These are phyloP conservation scores for Sphenostylis stenocarpa DNA, from an alignment of 306 rosid genomes.

Conservation along the genomic window DNA sequence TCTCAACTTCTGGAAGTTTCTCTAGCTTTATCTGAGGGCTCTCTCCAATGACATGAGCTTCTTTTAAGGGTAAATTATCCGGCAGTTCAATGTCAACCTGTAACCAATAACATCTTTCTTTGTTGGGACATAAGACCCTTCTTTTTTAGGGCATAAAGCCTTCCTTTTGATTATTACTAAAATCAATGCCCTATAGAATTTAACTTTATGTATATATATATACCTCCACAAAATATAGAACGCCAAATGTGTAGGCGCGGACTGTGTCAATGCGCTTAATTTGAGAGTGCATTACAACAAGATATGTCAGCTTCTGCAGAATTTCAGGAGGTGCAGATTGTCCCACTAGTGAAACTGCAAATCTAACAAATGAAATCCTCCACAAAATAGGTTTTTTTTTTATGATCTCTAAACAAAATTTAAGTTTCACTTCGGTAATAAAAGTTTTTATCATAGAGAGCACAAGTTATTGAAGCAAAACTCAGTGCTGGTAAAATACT, in stretches of 20 bases:
- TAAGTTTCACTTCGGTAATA: neutral
- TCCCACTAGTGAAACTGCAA: constrained; percentile 64
- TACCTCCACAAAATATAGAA: constrained; percentile 88
- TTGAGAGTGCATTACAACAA: constrained; percentile 56
- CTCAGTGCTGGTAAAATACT: neutral
- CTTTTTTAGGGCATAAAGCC: no score
- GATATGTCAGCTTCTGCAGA: constrained; percentile 72
- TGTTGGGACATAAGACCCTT: neutral
- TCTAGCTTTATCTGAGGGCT: constrained; percentile 60
- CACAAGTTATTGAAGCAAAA: neutral
- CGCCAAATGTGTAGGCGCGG: constrained; percentile 89
- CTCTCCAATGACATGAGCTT: constrained; percentile 78
- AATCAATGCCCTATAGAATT: no score
- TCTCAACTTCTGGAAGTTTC: constrained; percentile 72
- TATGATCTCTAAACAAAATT: neutral
- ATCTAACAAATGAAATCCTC: neutral
- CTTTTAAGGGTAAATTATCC: constrained; percentile 67
- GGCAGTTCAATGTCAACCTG: constrained; percentile 86
- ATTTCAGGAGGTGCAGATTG: constrained; percentile 87
- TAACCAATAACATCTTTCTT: constrained; percentile 8
- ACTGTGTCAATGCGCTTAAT: constrained; percentile 78
- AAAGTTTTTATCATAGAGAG: neutral
- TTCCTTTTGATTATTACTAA: no score
- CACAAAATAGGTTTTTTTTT: no score
- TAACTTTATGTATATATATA: constrained; percentile 3